These are phyloP conservation scores for Didymella pomorum DNA, from an alignment of 2,329 filamentous ascomycete species.

Conservation along the genomic window DNA sequence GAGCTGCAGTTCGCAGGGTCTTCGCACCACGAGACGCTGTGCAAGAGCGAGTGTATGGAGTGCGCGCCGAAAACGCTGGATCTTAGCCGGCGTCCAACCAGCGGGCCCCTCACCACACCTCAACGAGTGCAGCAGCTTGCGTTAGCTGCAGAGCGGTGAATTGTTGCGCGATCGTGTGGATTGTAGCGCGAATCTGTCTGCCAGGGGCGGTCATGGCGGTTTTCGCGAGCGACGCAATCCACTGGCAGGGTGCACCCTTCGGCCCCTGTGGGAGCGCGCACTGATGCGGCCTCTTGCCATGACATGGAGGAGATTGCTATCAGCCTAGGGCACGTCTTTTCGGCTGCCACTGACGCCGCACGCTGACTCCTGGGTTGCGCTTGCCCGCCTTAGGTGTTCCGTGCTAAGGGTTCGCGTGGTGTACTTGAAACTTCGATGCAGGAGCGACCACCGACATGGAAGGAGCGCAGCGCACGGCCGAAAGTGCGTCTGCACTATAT, in stretches of 20 bases:
- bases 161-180: slow-evolving; percentile 19
- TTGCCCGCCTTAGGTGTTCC: slow-evolving; percentile 11
- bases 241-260: slow-evolving; percentile 8
- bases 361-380: slow-evolving; percentile 15
- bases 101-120: slow-evolving; percentile 4
- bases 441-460: slow-evolving; percentile 19
- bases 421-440: slow-evolving; percentile 37
- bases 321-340: slow-evolving; percentile 22
- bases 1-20: slow-evolving; percentile 12
- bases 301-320: slow-evolving; percentile 25
- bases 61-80: slow-evolving; percentile 14
- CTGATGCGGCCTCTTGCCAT: slow-evolving; percentile 19
- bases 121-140: slow-evolving; percentile 7
- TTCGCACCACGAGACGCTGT: slow-evolving; percentile 13
- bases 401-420: slow-evolving; percentile 30
- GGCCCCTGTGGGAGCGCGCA: slow-evolving; percentile 7
- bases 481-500: slow-evolving; percentile 19
- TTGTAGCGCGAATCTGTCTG: slow-evolving; percentile 19
- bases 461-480: slow-evolving; percentile 17
- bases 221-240: slow-evolving; percentile 10
- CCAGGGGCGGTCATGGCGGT: slow-evolving; percentile 10
- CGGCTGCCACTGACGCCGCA: slow-evolving; percentile 14
- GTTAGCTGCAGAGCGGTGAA: slow-evolving; percentile 18
- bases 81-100: slow-evolving; percentile 12
- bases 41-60: slow-evolving; percentile 14